A percentile compares a stretch with the other conserved stretches of the same genome.
Evolutionary conservation across 345 rosid genomes (phyloP).

Genomic region (Punica granatum): DNA sequence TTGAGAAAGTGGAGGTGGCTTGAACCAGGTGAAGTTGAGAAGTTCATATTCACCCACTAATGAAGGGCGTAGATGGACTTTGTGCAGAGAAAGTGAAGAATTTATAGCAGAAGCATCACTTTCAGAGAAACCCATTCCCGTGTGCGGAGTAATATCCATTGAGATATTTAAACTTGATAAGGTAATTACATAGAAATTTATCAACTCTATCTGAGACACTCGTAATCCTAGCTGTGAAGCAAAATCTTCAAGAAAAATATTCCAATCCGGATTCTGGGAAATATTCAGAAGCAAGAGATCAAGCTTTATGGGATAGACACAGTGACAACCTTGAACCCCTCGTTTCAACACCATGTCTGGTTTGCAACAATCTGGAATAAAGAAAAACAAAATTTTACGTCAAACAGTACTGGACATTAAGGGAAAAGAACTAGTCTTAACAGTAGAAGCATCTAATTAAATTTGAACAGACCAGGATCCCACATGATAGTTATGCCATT

Average conservation of each 20-base stretch:
- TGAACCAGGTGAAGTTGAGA: constrained; percentile 82
- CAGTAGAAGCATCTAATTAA: neutral
- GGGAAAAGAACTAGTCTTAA: neutral
- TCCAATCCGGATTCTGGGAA: constrained; percentile 73
- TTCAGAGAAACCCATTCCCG: constrained; percentile 72
- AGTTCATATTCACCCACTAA: constrained; percentile 82
- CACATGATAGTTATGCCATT: neutral
- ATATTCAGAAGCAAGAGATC: constrained; percentile 89
- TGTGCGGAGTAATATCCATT: constrained; percentile 85
- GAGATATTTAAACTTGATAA: constrained; percentile 78
- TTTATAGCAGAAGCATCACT: constrained; percentile 66
- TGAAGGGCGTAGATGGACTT: constrained; percentile 53
- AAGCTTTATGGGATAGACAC: constrained; percentile 96
- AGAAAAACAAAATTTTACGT: neutral
- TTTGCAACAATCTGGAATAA: constrained; percentile 71
- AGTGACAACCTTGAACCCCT: constrained; percentile 66
- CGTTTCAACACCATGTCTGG: constrained; percentile 66
- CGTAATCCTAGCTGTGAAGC: constrained; percentile 75
- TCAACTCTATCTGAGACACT: constrained; percentile 74
- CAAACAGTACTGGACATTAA: neutral
- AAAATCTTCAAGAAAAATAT: constrained; percentile 50
- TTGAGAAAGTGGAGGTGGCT: constrained; percentile 66
- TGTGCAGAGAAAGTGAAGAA: constrained; percentile 62
- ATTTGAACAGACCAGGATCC: neutral
- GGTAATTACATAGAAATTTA: constrained; percentile 66